Conservation (phyloP, 2,329 filamentous ascomycete species). For the Colletotrichum shisoi region DNA sequence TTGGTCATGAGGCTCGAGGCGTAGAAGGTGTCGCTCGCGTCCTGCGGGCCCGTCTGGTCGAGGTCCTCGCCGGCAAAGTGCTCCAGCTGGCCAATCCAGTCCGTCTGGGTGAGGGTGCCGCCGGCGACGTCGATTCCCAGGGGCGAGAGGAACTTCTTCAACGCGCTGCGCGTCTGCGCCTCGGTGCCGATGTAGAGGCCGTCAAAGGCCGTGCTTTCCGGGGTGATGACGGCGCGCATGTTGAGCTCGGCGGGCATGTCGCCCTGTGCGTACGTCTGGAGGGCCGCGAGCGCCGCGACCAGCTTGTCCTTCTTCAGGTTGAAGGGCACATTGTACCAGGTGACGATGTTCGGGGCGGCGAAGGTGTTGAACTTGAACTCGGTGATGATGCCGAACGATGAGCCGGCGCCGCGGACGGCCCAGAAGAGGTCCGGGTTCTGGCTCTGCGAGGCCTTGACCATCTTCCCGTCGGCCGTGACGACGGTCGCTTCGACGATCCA, state of each 20-base stretch:
- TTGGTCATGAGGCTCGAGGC: conserved; percentile 46
- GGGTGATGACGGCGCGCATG: conserved; percentile 41
- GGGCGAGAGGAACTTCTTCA: conserved; percentile 18
- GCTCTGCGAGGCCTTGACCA: conserved; percentile 46
- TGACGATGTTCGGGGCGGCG: conserved; percentile 47
- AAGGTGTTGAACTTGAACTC: conserved; percentile 53
- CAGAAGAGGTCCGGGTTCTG: conserved; percentile 54
- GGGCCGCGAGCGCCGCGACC: conserved; percentile 23
- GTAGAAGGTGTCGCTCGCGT: conserved; percentile 45
- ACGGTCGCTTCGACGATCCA: conserved; percentile 49
- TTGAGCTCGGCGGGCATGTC: conserved; percentile 44
- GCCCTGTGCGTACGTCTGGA: conserved; percentile 43
- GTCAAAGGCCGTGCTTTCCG: conserved; percentile 41
- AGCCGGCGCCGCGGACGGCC: conserved; percentile 54
- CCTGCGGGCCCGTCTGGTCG: conserved; percentile 43
- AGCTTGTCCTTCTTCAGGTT: conserved; percentile 8
- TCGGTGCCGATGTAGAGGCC: conserved; percentile 45
- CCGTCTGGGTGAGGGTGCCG: conserved; percentile 7
- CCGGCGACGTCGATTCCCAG: conserved; percentile 17
- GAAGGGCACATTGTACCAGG: conserved; percentile 40
- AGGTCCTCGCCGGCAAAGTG: conserved; percentile 36
- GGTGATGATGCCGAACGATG: conserved; percentile 53
- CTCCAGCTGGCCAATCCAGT: conserved; percentile 44
- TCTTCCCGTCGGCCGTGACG: conserved; percentile 49
- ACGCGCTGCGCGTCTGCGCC: conserved; percentile 32